Evolutionary conservation across 441 rosid genomes (phyloP).

Genomic region (Raphanus hybrid): DNA sequence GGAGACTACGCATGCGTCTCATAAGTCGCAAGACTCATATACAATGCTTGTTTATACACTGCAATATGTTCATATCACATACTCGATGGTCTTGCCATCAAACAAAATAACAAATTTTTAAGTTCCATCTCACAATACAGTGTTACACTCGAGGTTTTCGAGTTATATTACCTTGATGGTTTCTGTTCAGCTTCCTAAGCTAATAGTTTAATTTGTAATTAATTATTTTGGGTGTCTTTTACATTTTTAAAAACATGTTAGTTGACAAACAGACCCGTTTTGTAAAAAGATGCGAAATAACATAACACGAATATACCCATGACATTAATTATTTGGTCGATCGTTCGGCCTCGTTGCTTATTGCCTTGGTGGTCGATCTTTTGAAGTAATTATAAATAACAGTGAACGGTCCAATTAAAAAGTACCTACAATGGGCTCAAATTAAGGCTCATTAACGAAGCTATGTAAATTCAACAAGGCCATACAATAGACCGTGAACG

Average conservation of each 20-base stretch:
- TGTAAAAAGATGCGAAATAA: not conserved
- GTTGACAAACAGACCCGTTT: not conserved
- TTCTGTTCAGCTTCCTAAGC: not conserved
- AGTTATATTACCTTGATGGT: not conserved
- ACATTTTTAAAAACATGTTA: not conserved
- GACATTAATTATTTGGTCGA: not conserved
- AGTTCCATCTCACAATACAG: not conserved
- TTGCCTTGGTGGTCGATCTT: not conserved
- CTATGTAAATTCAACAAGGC: not conserved
- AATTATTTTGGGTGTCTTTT: not conserved
- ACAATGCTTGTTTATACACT: not conserved
- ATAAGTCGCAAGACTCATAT: not conserved
- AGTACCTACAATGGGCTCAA: not conserved
- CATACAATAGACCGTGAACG: not conserved
- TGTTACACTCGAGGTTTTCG: not conserved
- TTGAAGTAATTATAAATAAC: not conserved
- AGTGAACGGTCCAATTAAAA: not conserved
- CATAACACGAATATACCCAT: not conserved
- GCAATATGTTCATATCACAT: not conserved
- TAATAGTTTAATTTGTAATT: not conserved
- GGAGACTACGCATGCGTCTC: not conserved
- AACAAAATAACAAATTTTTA: not conserved
- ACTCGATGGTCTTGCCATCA: not conserved
- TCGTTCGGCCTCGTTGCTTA: constrained; percentile 9
- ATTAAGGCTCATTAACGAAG: not conserved